phyloP scores from a whole-genome alignment of 2,329 filamentous ascomycete species.

The Xylariaceae sp. region DNA sequence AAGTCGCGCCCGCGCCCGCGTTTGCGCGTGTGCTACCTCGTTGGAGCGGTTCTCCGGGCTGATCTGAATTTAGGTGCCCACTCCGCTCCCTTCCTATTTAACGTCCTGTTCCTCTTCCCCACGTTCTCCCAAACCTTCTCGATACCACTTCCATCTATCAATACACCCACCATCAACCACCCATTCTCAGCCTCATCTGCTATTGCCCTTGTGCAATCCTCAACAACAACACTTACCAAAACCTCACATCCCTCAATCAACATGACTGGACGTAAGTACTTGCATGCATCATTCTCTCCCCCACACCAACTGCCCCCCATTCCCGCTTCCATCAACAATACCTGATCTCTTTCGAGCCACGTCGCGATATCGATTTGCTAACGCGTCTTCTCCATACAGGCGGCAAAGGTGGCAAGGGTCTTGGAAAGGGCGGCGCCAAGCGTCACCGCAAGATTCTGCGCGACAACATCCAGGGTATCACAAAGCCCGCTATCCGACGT shows the following conservation, averaged over 20 bases:
- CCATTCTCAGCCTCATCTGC: conserved; percentile 34
- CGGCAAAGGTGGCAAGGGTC: conserved; percentile 96
- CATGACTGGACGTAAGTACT: conserved; percentile 45
- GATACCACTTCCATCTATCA: conserved; percentile 28
- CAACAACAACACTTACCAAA: conserved; percentile 12
- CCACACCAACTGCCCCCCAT: neutral
- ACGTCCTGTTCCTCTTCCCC: conserved; percentile 36
- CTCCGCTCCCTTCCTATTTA: conserved; percentile 37
- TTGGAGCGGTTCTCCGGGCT: conserved; percentile 32
- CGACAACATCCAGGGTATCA: conserved; percentile 99
- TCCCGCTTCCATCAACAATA: neutral
- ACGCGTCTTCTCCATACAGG: conserved; percentile 55
- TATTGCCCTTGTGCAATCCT: conserved; percentile 24
- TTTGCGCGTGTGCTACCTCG: conserved; percentile 7
- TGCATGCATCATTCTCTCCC: neutral
- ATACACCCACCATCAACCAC: conserved; percentile 24
- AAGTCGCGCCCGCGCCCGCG: conserved; percentile 18
- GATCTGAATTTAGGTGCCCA: conserved; percentile 43
- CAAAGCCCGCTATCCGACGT: conserved; percentile 98
- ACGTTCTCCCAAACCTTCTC: conserved; percentile 36
- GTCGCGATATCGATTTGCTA: neutral
- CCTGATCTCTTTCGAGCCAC: neutral
- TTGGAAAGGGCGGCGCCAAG: conserved; percentile 98
- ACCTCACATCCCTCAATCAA: conserved; percentile 33
- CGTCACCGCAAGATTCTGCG: conserved; percentile 99